phyloP scores from a whole-genome alignment of 2,329 filamentous ascomycete species.

The Phaeosphaeria sp. region DNA sequence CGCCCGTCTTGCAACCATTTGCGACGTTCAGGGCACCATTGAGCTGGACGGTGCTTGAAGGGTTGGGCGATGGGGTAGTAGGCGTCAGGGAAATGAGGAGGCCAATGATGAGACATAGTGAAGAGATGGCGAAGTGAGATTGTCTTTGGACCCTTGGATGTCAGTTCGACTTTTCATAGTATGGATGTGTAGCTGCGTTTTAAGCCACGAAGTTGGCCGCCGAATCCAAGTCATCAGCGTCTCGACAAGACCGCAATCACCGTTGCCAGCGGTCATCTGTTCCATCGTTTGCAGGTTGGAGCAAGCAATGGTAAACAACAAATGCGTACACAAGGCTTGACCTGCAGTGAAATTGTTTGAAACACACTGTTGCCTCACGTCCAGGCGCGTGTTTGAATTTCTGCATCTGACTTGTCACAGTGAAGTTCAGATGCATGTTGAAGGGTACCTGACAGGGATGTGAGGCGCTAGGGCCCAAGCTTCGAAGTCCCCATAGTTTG shows the following conservation, averaged over 20 bases:
- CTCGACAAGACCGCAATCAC: not conserved
- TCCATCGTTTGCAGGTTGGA: constrained; percentile 11
- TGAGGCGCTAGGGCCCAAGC: constrained; percentile 1
- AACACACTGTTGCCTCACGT: not conserved
- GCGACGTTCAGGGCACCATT: constrained; percentile 21
- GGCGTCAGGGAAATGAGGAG: constrained; percentile 1
- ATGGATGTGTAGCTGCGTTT: not conserved
- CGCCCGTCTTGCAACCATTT: constrained; percentile 38
- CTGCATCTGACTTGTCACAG: not conserved
- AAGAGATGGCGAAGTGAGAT: not conserved
- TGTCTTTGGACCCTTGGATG: not conserved
- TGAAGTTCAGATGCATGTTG: not conserved
- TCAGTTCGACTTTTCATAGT: not conserved
- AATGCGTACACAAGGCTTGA: not conserved
- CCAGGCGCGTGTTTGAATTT: not conserved
- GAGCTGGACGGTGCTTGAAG: constrained; percentile 23
- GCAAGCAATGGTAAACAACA: not conserved
- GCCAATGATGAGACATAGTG: not conserved
- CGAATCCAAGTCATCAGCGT: not conserved
- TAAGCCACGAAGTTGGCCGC: not conserved
- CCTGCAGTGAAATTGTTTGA: too few species aligned
- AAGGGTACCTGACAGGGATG: not conserved
- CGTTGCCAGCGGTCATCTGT: not conserved
- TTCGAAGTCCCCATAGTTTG: not conserved
- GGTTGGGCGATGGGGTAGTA: constrained; percentile 14